phyloP scores from a whole-genome alignment of 768 basidiomycete species.

The Amanita pallidorosea region DNA sequence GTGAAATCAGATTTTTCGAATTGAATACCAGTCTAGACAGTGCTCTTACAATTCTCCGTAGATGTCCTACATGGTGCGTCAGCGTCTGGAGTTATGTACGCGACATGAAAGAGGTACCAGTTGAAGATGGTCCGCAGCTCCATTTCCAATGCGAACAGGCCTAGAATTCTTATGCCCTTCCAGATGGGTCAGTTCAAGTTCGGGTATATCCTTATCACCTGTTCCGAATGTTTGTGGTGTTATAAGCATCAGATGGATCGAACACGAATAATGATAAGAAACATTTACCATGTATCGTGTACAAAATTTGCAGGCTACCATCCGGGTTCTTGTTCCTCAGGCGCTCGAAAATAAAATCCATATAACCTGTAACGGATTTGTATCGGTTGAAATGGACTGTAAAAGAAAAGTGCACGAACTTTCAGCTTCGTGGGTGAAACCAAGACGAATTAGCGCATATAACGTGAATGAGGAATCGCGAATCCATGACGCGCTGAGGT shows the following conservation, averaged over 20 bases:
- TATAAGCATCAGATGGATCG: constrained; percentile 2
- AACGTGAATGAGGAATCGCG: constrained; percentile 95
- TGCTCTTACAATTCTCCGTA: constrained; percentile 79
- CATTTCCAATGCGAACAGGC: constrained; percentile 90
- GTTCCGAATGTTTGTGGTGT: constrained; percentile 7
- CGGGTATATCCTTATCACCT: constrained; percentile 74
- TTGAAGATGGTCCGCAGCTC: constrained; percentile 90
- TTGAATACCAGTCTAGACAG: neutral
- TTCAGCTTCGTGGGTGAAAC: constrained; percentile 89
- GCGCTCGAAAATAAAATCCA: constrained; percentile 85
- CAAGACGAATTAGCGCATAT: constrained; percentile 87
- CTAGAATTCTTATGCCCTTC: constrained; percentile 83
- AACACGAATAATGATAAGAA: neutral
- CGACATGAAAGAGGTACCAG: constrained; percentile 36
- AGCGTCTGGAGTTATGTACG: neutral
- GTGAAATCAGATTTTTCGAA: neutral
- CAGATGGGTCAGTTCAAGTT: constrained; percentile 75
- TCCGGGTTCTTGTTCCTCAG: constrained; percentile 78
- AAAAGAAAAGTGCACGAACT: constrained; percentile 24
- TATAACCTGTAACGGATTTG: constrained; percentile 47
- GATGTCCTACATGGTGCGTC: constrained; percentile 58
- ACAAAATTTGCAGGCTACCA: constrained; percentile 94
- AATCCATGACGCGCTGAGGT: constrained; percentile 69
- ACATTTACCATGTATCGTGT: constrained; percentile 75
- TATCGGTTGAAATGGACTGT: neutral